phyloP scores from a whole-genome alignment of 2,329 filamentous ascomycete genomes.

The Coniella vitis region DNA sequence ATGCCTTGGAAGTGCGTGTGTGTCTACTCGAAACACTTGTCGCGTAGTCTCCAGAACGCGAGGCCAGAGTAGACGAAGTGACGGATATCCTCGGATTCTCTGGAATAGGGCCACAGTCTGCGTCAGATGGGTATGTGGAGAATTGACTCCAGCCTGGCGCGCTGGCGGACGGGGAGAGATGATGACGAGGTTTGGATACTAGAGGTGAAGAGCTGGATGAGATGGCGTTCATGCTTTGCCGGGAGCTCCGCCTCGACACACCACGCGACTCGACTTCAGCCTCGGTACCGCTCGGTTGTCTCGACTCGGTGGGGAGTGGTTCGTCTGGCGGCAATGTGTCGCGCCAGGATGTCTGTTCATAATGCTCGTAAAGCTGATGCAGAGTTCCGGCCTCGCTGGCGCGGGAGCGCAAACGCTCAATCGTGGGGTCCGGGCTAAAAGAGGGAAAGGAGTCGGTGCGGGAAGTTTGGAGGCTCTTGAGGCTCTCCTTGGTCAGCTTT shows the following conservation, averaged over 20 bases:
- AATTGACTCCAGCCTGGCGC: constrained; percentile 6
- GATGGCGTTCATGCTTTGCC: constrained; percentile 1
- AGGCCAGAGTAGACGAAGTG: constrained; percentile 22
- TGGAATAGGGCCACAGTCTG: constrained; percentile 23
- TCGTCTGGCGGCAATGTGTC: constrained; percentile 28
- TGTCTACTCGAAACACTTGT: constrained; percentile 50
- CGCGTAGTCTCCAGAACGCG: constrained; percentile 34
- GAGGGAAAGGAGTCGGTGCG: neutral
- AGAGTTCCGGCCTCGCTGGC: constrained; percentile 32
- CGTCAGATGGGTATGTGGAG: constrained; percentile 9
- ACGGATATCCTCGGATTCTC: constrained; percentile 23
- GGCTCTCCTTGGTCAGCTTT: constrained; percentile 31
- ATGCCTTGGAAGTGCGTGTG: constrained; percentile 48
- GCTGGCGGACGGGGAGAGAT: constrained; percentile 13
- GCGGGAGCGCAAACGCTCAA: constrained; percentile 6
- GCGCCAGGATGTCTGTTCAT: constrained; percentile 49
- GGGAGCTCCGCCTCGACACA: neutral
- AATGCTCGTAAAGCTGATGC: constrained; percentile 49
- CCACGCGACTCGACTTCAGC: neutral
- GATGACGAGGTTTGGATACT: constrained; percentile 2
- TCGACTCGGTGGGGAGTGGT: neutral
- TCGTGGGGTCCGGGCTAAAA: constrained; percentile 1
- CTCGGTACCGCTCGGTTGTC: neutral
- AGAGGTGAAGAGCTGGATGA: neutral
- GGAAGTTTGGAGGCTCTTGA: constrained; percentile 16